Percentiles rank a stretch among this genome's conserved stretches.
phyloP scores from a whole-genome alignment of 2,329 filamentous ascomycete genomes.

The Aspergillus bombycis region DNA sequence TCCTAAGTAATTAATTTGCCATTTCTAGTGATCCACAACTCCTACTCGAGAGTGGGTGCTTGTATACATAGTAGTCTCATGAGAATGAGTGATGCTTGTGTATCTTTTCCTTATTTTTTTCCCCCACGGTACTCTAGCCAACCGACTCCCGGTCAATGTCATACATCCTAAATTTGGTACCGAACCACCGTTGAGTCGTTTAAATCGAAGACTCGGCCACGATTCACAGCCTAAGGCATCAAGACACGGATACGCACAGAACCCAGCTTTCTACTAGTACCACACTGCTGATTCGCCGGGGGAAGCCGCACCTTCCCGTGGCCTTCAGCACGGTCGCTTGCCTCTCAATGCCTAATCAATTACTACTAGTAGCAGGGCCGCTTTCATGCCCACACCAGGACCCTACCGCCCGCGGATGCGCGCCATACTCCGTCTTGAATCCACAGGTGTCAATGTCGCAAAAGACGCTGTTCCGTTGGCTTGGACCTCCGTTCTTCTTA shows the following conservation, averaged over 20 bases:
- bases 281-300: conserved; percentile 16
- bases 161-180: conserved; percentile 1
- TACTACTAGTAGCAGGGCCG: no score
- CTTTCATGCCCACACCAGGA: neutral
- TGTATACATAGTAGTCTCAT: neutral
- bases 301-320: conserved; percentile 10
- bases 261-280: neutral
- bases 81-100: neutral
- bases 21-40: conserved; percentile 12
- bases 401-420: conserved; percentile 29
- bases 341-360: neutral
- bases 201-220: neutral
- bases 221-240: neutral
- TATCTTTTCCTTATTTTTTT: neutral
- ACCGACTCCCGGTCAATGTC: neutral
- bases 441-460: conserved; percentile 14
- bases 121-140: neutral
- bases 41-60: neutral
- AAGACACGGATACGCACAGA: neutral
- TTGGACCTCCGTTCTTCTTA: conserved; percentile 7
- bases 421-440: conserved; percentile 25
- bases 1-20: conserved; percentile 7
- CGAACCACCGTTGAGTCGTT: neutral
- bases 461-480: conserved; percentile 8
- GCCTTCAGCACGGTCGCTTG: conserved; percentile 14